Percentiles rank a stretch among this genome's conserved stretches.
Evolutionary conservation across 2,329 filamentous ascomycete genomes (phyloP).

Genomic region (Scleromitrula shiraiana): DNA sequence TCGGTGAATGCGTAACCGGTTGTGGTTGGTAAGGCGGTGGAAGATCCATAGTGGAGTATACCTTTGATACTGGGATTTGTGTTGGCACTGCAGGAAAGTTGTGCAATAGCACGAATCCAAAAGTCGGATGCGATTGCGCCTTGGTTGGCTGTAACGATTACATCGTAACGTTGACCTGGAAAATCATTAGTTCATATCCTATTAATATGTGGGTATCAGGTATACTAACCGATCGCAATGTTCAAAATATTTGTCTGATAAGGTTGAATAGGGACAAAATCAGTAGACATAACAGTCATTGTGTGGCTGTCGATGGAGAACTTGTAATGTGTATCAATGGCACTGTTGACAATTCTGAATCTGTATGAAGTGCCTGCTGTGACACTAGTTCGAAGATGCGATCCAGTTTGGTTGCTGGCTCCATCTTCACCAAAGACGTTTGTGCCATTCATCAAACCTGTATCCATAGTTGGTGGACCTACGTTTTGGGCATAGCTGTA

Average conservation of each 20-base stretch:
- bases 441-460: conserved; percentile 23
- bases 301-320: conserved; percentile 41
- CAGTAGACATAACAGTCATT: conserved; percentile 55
- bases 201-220: too few species aligned
- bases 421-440: conserved; percentile 12
- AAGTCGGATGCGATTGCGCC: conserved; percentile 36
- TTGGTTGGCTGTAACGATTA: conserved; percentile 39
- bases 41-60: conserved; percentile 41
- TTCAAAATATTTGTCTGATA: conserved; percentile 39
- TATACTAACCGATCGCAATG: conserved; percentile 42
- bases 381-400: conserved; percentile 29
- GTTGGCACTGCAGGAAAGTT: conserved; percentile 49
- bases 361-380: conserved; percentile 35
- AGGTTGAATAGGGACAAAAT: conserved; percentile 35
- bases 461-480: conserved; percentile 26
- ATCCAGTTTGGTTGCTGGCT: conserved; percentile 6
- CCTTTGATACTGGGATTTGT: conserved; percentile 41
- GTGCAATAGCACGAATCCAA: conserved; percentile 49
- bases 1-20: conserved; percentile 21
- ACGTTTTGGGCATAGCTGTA: conserved; percentile 14
- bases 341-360: conserved; percentile 38
- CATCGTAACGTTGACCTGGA: conserved; percentile 34
- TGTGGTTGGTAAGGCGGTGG: conserved; percentile 25
- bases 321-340: conserved; percentile 37
- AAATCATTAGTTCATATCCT: background rate